A percentile compares a stretch with the other conserved stretches of the same genome.
phyloP scores from a whole-genome alignment of 108 stramenopile genomes.

The Skeletonema tropicum region DNA sequence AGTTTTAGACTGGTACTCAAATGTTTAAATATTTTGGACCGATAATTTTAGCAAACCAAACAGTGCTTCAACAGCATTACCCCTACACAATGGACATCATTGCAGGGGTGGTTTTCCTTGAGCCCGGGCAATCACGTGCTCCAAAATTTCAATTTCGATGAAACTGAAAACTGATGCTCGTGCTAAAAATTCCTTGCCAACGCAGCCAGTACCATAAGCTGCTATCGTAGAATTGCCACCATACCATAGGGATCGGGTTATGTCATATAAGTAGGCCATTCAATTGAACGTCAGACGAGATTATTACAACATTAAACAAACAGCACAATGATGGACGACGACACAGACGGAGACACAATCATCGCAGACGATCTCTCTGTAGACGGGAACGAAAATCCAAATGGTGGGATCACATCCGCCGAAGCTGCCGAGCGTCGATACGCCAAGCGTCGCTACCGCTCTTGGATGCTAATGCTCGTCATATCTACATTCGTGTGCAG shows the following conservation, averaged over 20 bases:
- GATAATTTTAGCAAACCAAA: too few relatives aligned
- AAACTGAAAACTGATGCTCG: too few relatives aligned
- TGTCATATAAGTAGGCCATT: neutral
- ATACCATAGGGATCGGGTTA: too few relatives aligned
- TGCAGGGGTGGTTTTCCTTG: too few relatives aligned
- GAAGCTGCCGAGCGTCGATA: neutral
- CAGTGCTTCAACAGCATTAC: too few relatives aligned
- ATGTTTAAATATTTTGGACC: too few relatives aligned
- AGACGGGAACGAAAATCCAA: neutral
- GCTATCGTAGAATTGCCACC: neutral
- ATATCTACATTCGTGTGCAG: conserved; percentile 19
- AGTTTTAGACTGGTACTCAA: too few relatives aligned
- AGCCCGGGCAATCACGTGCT: too few relatives aligned
- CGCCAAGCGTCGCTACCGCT: conserved; percentile 7
- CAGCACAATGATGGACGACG: conserved; percentile 1
- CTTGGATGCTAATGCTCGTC: conserved; percentile 1
- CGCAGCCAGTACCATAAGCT: too few relatives aligned
- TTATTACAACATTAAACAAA: neutral
- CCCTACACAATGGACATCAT: too few relatives aligned
- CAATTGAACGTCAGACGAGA: neutral
- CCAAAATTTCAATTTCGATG: too few relatives aligned
- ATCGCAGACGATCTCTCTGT: conserved; percentile 32
- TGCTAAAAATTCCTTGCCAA: too few relatives aligned
- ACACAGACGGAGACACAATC: conserved; percentile 37
- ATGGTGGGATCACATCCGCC: conserved; percentile 13